Percentiles rank a stretch among this genome's conserved stretches.
Evolutionary conservation across 140 eudicot species (phyloP).

Genomic region (Anethum foeniculum): DNA sequence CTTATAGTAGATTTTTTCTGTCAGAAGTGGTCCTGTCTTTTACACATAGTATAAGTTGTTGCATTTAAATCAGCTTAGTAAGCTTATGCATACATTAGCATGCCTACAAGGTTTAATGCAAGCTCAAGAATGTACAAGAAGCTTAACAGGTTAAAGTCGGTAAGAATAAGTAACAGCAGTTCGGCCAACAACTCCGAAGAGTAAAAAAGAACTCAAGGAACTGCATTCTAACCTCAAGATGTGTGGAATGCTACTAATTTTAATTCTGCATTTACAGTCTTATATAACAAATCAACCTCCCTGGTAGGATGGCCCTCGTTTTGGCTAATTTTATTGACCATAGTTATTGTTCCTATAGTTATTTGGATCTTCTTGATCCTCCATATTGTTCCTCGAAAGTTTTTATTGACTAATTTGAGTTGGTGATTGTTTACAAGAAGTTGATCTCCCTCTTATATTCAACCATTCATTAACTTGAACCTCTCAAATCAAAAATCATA

Average conservation of each 20-base stretch:
- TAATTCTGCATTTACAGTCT: slow-evolving; percentile 14
- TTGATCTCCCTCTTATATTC: too few relatives aligned
- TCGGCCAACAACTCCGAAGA: neutral
- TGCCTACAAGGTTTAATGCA: neutral
- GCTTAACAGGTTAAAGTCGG: neutral
- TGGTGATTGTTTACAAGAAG: too few relatives aligned
- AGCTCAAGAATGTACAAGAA: neutral
- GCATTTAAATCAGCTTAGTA: neutral
- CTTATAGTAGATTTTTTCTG: neutral
- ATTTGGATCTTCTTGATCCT: too few relatives aligned
- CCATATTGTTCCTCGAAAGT: too few relatives aligned
- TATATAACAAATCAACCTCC: slow-evolving; percentile 6
- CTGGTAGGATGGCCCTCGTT: slow-evolving; percentile 5
- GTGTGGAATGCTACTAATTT: slow-evolving; percentile 7
- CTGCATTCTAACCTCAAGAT: slow-evolving; percentile 8
- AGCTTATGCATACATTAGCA: neutral
- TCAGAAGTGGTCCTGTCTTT: neutral
- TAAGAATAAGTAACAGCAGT: neutral
- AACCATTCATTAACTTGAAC: too few relatives aligned
- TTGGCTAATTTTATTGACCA: too few relatives aligned
- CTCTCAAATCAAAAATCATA: too few relatives aligned
- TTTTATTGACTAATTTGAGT: too few relatives aligned
- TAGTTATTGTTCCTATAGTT: too few relatives aligned
- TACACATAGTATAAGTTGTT: neutral
- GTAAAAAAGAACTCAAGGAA: neutral